Base-by-base conservation (phyloP, 2,329 filamentous ascomycete genomes). In the Nothophoma quercina region DNA sequence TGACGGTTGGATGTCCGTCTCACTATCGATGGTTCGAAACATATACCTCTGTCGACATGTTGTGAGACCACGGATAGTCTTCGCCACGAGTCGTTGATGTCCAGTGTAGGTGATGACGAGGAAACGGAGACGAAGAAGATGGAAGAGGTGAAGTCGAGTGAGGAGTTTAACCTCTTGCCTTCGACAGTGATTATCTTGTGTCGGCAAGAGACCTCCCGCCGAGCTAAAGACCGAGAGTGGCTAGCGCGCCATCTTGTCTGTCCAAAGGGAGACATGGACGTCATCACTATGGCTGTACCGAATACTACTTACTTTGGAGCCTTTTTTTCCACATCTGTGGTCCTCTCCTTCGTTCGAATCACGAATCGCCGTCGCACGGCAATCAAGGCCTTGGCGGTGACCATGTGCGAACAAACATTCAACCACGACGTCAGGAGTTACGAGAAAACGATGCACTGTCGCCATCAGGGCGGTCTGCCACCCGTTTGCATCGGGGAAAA, bases 141-240 rank as follows among this genome's bases (percentile, higher is more conserved):
- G 41, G 5, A 16, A 5, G 22, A 52, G n/a, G 21, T 42, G 15
- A 38, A n/a, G 19, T 39, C 36, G 43, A 38, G 35, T 41, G 9
- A 41, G 30, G 32, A 16, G 30, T 29, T 40, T 18, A 22, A 33
- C 18, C 4, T 48, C 39, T 42, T 29, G 15, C 18, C 34, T n/a
- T 39, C 29, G 28, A 33, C 49, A 39, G 21, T 26, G 21, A 23
- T 33, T 16, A 48, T 22, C 43, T 47, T 53, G 50, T 43, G 18
- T 44, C 50, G 43, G 50, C 16, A 34, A 26, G 38, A 47, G 50
- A n/a, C 43, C 36, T 47, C 50, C 48, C 43, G 43, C 19, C 23
- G 28, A 26, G 26, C 41, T 46, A 46, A 25, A 30, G 18, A 18
- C 50, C 38, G 12, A 23, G 34, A 48, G 13, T 16, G 43, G 50